These are phyloP conservation scores for Xylaria sp. DNA, from an alignment of 2,329 filamentous ascomycete species.

Conservation along the genomic window DNA sequence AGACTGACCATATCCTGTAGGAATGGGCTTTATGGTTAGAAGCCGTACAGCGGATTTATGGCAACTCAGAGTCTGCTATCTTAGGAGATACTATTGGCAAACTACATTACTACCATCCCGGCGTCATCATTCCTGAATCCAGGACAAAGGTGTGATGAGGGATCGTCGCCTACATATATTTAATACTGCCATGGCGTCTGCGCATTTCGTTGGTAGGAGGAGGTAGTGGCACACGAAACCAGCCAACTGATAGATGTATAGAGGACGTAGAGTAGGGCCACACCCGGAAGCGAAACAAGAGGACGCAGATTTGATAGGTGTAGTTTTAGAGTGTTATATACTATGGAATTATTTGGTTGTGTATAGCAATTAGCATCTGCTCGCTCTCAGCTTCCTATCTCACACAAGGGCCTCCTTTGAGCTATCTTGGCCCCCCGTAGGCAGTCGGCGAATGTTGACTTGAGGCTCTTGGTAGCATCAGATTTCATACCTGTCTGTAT, in stretches of 20 bases:
- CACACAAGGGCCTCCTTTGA: neutral
- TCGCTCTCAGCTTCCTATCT: neutral
- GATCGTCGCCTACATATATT: too few relatives aligned
- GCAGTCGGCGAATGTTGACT: neutral
- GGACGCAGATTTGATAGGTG: neutral
- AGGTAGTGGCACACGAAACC: too few relatives aligned
- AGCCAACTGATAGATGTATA: too few relatives aligned
- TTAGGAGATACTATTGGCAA: too few relatives aligned
- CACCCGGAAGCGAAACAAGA: neutral
- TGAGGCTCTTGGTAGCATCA: conserved; percentile 16
- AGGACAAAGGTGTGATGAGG: too few relatives aligned
- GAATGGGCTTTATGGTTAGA: neutral
- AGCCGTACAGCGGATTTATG: neutral
- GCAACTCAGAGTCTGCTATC: neutral
- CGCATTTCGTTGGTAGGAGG: too few relatives aligned
- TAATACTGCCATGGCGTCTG: too few relatives aligned
- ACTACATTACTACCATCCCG: too few relatives aligned
- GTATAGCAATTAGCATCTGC: neutral
- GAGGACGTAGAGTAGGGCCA: too few relatives aligned
- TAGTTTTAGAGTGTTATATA: neutral
- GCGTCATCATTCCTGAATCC: too few relatives aligned
- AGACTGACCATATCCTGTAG: neutral
- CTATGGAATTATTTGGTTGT: neutral
- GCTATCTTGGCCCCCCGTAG: neutral
- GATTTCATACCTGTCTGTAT: conserved; percentile 57